A percentile compares a stretch with the other conserved stretches of the same genome.
Conservation (phyloP, 345 rosid genomes). For the Abelmoschus esculentus region DNA sequence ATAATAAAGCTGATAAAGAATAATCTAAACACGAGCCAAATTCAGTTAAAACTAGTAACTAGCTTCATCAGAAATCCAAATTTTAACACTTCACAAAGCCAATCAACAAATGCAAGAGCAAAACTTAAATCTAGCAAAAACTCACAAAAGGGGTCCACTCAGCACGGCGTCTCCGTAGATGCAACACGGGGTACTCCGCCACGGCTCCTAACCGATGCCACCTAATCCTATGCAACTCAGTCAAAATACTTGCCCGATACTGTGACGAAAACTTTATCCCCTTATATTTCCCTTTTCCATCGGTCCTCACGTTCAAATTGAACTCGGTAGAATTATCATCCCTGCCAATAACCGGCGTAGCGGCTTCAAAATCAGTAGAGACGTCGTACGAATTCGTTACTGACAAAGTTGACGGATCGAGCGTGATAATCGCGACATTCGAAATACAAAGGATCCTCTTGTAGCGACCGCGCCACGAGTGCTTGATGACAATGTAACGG, state of each 20-base stretch:
- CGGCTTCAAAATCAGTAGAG: conserved; percentile 67
- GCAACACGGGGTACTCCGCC: conserved; percentile 81
- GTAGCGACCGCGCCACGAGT: conserved; percentile 98
- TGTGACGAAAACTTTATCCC: conserved; percentile 73
- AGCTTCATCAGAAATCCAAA: not conserved
- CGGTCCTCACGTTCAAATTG: conserved; percentile 69
- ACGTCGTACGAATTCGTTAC: conserved; percentile 79
- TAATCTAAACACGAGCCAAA: too few relatives aligned
- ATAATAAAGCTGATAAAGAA: too few relatives aligned
- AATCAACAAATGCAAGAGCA: not conserved
- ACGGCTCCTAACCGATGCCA: conserved; percentile 57
- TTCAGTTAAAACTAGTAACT: too few relatives aligned
- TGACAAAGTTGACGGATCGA: conserved; percentile 69
- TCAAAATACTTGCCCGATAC: conserved; percentile 70
- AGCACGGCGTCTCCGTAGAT: conserved; percentile 61
- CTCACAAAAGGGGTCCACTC: conserved; percentile 90
- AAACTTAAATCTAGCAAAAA: conserved; percentile 8
- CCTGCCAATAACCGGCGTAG: conserved; percentile 57
- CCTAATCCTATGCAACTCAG: conserved; percentile 73
- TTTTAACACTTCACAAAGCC: not conserved
- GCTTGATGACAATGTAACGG: conserved; percentile 78
- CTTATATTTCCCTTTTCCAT: conserved; percentile 88
- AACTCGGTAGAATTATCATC: conserved; percentile 77
- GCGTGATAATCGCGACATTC: conserved; percentile 52
- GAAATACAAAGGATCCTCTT: conserved; percentile 87